Percentiles rank a stretch among this genome's conserved stretches.
These are phyloP conservation scores for Neoarthrinium moseri DNA, from an alignment of 2,329 filamentous ascomycete genomes.

Conservation along the genomic window DNA sequence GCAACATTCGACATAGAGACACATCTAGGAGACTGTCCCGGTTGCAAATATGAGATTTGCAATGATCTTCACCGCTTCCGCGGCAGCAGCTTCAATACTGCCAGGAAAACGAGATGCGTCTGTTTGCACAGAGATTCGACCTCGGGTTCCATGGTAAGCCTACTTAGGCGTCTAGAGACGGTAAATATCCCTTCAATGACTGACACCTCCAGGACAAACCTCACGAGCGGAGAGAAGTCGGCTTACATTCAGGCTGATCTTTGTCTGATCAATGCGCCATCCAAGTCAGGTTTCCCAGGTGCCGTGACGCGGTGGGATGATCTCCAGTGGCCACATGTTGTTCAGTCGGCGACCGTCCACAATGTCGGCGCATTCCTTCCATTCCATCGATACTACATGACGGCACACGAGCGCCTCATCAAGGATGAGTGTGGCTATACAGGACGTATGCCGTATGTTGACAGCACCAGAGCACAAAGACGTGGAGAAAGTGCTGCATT, in stretches of 20 bases:
- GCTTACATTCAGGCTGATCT: slow-evolving; percentile 3
- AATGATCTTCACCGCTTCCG: not conserved
- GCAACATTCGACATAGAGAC: not conserved
- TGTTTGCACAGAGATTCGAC: not conserved
- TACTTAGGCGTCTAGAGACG: not conserved
- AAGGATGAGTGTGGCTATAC: slow-evolving; percentile 16
- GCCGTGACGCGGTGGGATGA: slow-evolving; percentile 5
- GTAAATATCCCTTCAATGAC: not conserved
- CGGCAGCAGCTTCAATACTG: not conserved
- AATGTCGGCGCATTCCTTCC: slow-evolving; percentile 21
- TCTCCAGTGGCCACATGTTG: slow-evolving; percentile 1
- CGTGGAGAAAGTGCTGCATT: not conserved
- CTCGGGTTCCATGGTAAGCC: not conserved
- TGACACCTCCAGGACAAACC: not conserved
- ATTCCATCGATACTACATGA: slow-evolving; percentile 15
- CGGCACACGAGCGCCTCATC: slow-evolving; percentile 9
- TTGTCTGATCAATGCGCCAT: not conserved
- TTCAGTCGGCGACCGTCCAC: not conserved
- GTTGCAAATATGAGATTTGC: not conserved
- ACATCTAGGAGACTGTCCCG: not conserved
- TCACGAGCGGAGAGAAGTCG: slow-evolving; percentile 2
- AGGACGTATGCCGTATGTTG: slow-evolving; percentile 13
- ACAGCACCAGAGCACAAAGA: not conserved
- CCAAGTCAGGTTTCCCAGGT: not conserved
- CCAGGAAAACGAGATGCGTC: not conserved